Percentiles rank a stretch among this genome's conserved stretches.
Conservation (phyloP, 441 rosid species). For the Syzygium malaccense region DNA sequence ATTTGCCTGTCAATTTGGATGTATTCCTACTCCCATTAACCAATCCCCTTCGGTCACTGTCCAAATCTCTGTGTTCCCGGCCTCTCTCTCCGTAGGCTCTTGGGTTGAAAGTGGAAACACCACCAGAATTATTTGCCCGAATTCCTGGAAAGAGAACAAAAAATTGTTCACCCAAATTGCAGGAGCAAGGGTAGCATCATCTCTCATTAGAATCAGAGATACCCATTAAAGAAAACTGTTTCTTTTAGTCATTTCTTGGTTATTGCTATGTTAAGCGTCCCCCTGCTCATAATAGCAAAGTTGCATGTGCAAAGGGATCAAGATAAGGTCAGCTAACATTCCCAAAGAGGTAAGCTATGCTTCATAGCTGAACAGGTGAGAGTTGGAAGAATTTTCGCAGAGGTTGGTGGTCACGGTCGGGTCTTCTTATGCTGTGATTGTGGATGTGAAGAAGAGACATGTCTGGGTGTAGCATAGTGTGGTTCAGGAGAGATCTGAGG, state of each 20-base stretch:
- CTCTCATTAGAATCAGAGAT: neutral
- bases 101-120: neutral
- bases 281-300: neutral
- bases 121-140: neutral
- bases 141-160: neutral
- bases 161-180: neutral
- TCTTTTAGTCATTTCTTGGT: neutral
- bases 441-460: slow-evolving; percentile 33
- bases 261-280: neutral
- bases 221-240: neutral
- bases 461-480: slow-evolving; percentile 89
- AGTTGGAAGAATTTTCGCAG: neutral
- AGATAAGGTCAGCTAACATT: neutral
- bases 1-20: slow-evolving; percentile 29
- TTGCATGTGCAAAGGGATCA: neutral
- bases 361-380: neutral
- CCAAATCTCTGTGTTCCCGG: neutral
- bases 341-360: neutral
- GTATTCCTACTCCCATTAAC: slow-evolving; percentile 17
- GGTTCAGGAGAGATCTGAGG: slow-evolving; percentile 99
- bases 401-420: slow-evolving; percentile 3
- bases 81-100: neutral
- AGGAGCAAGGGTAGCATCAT: neutral
- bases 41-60: slow-evolving; percentile 22
- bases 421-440: neutral